Evolutionary conservation across 148 eudicot genomes (phyloP).

Genomic region (Chenopodium suecicum): DNA sequence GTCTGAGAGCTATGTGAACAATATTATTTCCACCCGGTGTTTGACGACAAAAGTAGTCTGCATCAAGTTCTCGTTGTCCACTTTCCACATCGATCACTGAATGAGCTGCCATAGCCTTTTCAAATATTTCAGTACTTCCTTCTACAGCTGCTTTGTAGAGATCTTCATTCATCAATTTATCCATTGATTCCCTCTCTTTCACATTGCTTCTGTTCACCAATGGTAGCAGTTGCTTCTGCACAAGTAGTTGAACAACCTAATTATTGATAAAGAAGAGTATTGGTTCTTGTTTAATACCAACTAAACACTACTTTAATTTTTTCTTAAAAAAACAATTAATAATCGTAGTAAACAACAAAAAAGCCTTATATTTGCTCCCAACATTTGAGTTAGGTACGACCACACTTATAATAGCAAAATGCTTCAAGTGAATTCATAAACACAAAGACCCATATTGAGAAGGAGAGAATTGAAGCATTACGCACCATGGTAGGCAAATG

Average conservation of each 20-base stretch:
- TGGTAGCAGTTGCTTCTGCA: constrained; percentile 6
- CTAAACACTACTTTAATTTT: too few relatives aligned
- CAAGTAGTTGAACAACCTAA: too few relatives aligned
- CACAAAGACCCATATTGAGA: too few relatives aligned
- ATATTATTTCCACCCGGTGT: constrained; percentile 20
- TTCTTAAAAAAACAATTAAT: too few relatives aligned
- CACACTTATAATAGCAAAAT: too few relatives aligned
- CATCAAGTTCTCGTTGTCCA: not conserved
- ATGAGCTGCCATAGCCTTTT: too few relatives aligned
- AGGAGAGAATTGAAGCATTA: not conserved
- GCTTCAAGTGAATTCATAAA: too few relatives aligned
- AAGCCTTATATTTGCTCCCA: too few relatives aligned
- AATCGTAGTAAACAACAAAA: too few relatives aligned
- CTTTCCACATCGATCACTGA: not conserved
- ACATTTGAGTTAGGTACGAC: too few relatives aligned
- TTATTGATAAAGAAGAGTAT: too few relatives aligned
- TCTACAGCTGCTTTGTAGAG: constrained; percentile 5
- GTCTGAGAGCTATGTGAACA: constrained; percentile 20
- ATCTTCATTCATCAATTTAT: not conserved
- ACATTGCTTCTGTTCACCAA: constrained; percentile 1
- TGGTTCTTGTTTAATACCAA: too few relatives aligned
- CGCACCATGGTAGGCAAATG: constrained; percentile 5
- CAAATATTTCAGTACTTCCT: not conserved
- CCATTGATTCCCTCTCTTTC: not conserved
- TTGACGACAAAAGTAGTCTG: constrained; percentile 3